These are phyloP conservation scores for Pseudogymnoascus sp. DNA, from an alignment of 2,329 filamentous ascomycete species.

Conservation along the genomic window DNA sequence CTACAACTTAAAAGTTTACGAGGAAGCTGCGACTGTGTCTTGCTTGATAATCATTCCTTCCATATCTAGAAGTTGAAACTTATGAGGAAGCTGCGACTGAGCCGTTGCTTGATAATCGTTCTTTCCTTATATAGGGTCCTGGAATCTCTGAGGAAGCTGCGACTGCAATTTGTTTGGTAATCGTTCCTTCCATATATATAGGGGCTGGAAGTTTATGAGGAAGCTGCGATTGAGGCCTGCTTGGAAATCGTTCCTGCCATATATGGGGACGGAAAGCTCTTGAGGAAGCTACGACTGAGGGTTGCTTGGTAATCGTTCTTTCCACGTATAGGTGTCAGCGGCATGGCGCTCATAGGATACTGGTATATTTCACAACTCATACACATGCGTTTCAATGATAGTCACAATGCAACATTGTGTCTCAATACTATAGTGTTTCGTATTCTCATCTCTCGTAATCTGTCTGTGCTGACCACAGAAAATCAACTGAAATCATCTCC, in stretches of 20 bases:
- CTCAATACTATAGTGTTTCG: neutral
- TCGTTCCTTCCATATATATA: neutral
- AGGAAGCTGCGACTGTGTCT: neutral
- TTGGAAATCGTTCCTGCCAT: neutral
- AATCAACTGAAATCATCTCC: neutral
- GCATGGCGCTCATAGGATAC: neutral
- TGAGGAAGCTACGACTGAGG: too few species aligned
- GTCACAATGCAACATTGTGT: neutral
- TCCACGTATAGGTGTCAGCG: neutral
- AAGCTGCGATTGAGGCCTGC: neutral
- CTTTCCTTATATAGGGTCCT: neutral
- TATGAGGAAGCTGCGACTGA: neutral
- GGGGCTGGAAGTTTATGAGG: neutral
- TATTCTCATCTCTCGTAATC: neutral
- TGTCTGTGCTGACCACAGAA: neutral
- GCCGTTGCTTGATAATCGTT: neutral
- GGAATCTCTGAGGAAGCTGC: neutral
- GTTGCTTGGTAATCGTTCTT: neutral
- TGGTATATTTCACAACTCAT: neutral
- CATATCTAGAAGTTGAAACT: neutral
- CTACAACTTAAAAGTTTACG: neutral
- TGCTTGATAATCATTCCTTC: neutral
- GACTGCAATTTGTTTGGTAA: neutral
- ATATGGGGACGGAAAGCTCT: neutral
- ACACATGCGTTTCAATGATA: neutral